phyloP scores from a whole-genome alignment of 2,329 filamentous ascomycete genomes.

The Microsporum audouinii region DNA sequence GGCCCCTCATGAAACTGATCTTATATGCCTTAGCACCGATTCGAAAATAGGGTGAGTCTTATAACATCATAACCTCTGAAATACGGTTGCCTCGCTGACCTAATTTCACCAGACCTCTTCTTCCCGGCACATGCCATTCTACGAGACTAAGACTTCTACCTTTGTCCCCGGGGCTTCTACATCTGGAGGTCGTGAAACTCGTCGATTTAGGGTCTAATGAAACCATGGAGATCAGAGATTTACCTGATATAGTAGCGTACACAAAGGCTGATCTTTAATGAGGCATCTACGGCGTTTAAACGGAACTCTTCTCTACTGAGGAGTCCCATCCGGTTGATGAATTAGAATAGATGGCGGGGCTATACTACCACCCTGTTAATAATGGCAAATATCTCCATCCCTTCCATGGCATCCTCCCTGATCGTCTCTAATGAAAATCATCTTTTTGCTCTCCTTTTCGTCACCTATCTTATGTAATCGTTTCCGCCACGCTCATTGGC shows the following conservation, averaged over 20 bases:
- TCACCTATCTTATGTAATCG: background rate
- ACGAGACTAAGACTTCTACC: slow-evolving; percentile 46
- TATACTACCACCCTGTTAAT: background rate
- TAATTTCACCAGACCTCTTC: slow-evolving; percentile 35
- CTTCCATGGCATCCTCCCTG: background rate
- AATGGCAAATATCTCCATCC: background rate
- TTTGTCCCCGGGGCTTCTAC: slow-evolving; percentile 40
- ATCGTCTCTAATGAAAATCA: background rate
- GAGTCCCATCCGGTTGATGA: background rate
- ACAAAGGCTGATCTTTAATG: slow-evolving; percentile 8
- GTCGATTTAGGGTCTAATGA: slow-evolving; percentile 47
- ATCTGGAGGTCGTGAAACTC: slow-evolving; percentile 43
- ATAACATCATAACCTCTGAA: background rate
- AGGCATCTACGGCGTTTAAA: too few species aligned
- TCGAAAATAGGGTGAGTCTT: slow-evolving; percentile 44
- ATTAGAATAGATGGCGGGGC: background rate
- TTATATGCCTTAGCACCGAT: slow-evolving; percentile 48
- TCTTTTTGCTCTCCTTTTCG: background rate
- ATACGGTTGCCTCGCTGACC: background rate
- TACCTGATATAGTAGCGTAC: slow-evolving; percentile 44
- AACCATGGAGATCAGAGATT: slow-evolving; percentile 44
- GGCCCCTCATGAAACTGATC: slow-evolving; percentile 39
- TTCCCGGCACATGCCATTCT: slow-evolving; percentile 45
- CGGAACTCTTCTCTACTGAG: background rate
- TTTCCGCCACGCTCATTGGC: background rate